Conservation (phyloP, 2,329 filamentous ascomycete species). For the Pestalotiopsis sp. region DNA sequence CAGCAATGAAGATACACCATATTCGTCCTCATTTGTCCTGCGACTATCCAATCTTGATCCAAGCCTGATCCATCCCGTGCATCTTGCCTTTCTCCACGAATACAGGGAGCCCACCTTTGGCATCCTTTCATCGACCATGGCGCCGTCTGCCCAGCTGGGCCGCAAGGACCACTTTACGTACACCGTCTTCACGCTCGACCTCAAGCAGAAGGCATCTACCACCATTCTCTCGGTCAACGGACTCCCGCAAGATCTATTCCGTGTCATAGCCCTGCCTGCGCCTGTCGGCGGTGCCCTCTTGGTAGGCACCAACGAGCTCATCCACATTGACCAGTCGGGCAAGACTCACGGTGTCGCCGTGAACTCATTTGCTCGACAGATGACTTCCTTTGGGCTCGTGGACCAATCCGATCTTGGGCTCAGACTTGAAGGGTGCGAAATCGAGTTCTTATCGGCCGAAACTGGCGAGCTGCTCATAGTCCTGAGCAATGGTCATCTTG, state of each 20-base stretch:
- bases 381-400: constrained; percentile 80
- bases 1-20: constrained; percentile 68
- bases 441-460: constrained; percentile 77
- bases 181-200: constrained; percentile 91
- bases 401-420: constrained; percentile 84
- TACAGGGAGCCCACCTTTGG: constrained; percentile 98
- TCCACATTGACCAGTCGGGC: constrained; percentile 94
- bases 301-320: constrained; percentile 85
- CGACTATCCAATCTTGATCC: constrained; percentile 88
- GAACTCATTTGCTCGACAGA: constrained; percentile 84
- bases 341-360: constrained; percentile 92
- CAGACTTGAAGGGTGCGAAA: constrained; percentile 77
- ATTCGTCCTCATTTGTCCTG: constrained; percentile 90
- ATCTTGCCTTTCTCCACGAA: constrained; percentile 92
- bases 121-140: constrained; percentile 78
- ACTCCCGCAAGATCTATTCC: constrained; percentile 85
- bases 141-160: constrained; percentile 77
- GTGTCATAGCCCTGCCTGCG: constrained; percentile 78
- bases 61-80: constrained; percentile 82
- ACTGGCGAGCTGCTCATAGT: constrained; percentile 85
- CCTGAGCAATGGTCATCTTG: constrained; percentile 74
- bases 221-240: constrained; percentile 85
- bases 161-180: constrained; percentile 87
- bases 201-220: constrained; percentile 91
- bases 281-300: constrained; percentile 89